These are phyloP conservation scores for Lignosus rhinocerotis DNA, from an alignment of 1,284 basidiomycete genomes.

Conservation along the genomic window DNA sequence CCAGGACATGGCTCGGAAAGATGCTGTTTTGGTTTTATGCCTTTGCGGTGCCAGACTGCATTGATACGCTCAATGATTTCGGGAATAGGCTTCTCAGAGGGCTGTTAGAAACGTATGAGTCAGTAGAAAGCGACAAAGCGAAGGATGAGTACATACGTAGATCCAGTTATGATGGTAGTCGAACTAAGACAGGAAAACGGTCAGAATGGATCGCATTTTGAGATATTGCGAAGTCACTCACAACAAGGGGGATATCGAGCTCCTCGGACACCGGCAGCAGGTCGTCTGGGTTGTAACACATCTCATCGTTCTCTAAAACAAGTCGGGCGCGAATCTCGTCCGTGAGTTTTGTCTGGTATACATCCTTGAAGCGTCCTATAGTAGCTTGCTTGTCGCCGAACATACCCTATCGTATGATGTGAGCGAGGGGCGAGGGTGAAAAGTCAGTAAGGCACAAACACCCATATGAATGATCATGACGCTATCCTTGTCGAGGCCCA, in stretches of 20 bases:
- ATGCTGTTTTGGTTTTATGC: constrained; percentile 88
- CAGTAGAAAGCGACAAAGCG: constrained; percentile 3
- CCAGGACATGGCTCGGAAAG: constrained; percentile 80
- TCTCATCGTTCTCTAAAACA: constrained; percentile 93
- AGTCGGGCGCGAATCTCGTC: constrained; percentile 69
- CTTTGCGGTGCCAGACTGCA: constrained; percentile 72
- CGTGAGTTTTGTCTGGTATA: constrained; percentile 60
- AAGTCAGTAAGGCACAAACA: constrained; percentile 36
- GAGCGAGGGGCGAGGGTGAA: neutral
- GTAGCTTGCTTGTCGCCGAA: constrained; percentile 80
- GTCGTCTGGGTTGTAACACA: constrained; percentile 88
- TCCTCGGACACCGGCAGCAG: constrained; percentile 82
- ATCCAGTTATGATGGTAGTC: constrained; percentile 84
- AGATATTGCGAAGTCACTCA: constrained; percentile 29
- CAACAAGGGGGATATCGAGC: constrained; percentile 78
- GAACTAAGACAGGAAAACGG: constrained; percentile 19
- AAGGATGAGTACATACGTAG: constrained; percentile 35
- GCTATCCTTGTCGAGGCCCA: constrained; percentile 75
- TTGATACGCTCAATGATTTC: constrained; percentile 73
- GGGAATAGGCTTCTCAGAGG: constrained; percentile 56
- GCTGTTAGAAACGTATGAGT: constrained; percentile 28
- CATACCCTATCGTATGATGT: constrained; percentile 49
- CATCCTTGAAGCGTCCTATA: constrained; percentile 72
- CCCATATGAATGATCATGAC: constrained; percentile 80
- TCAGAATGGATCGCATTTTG: neutral